phyloP scores from a whole-genome alignment of 1,284 basidiomycete genomes.

The Pseudozyma sp. region DNA sequence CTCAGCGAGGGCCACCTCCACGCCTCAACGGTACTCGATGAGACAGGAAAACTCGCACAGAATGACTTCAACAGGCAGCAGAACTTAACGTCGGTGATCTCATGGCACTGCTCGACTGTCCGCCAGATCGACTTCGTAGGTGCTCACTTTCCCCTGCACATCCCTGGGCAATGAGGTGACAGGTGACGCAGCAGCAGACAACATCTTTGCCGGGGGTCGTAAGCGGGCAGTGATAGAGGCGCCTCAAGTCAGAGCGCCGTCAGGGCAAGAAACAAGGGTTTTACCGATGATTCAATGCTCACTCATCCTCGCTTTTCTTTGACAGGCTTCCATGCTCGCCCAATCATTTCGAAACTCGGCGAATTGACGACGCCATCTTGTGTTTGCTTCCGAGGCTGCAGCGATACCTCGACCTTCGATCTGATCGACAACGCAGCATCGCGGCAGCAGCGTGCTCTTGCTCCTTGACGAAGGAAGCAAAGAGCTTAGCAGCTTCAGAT shows the following conservation, averaged over 20 bases:
- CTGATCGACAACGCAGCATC: slow-evolving; percentile 4
- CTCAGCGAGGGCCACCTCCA: too few species aligned
- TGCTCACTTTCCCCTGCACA: too few species aligned
- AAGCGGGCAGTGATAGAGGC: too few species aligned
- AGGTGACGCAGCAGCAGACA: too few species aligned
- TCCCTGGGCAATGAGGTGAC: too few species aligned
- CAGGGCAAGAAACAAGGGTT: background rate
- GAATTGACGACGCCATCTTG: background rate
- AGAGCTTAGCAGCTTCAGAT: background rate
- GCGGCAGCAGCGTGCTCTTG: too few species aligned
- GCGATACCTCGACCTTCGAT: background rate
- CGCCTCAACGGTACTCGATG: too few species aligned
- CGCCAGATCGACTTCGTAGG: too few species aligned
- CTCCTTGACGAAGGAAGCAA: too few species aligned
- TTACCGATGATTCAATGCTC: slow-evolving; percentile 38
- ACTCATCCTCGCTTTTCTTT: slow-evolving; percentile 27
- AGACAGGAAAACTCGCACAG: background rate
- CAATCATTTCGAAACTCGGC: background rate
- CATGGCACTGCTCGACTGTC: slow-evolving; percentile 9
- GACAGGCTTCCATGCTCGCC: background rate
- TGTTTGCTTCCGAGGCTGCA: background rate
- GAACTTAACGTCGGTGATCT: slow-evolving; percentile 14
- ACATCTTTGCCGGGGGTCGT: too few species aligned
- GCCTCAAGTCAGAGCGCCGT: too few species aligned
- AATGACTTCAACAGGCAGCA: slow-evolving; percentile 28